These are phyloP conservation scores for Inga leiocalycina DNA, from an alignment of 306 rosid species.

Conservation along the genomic window DNA sequence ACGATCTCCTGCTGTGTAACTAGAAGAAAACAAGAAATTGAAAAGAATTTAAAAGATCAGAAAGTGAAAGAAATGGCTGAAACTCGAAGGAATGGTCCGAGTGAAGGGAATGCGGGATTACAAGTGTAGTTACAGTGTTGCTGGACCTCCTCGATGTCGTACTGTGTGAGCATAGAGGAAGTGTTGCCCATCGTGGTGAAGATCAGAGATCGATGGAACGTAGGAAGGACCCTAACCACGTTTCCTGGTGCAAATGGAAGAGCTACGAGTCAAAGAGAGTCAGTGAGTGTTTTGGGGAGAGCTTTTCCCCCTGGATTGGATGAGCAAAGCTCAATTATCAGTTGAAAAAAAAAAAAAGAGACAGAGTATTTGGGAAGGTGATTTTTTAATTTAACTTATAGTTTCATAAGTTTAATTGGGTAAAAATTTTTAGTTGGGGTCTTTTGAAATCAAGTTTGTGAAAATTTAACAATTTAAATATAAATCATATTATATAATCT, in stretches of 20 bases:
- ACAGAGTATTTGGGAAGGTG: no score
- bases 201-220: neutral
- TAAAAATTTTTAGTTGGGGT: no score
- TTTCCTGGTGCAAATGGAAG: neutral
- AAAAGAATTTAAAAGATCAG: neutral
- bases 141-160: slow-evolving; percentile 89
- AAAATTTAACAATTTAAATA: no score
- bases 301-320: no score
- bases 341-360: no score
- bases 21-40: neutral
- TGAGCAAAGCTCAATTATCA: no score
- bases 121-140: slow-evolving; percentile 62
- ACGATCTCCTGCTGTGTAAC: slow-evolving; percentile 87
- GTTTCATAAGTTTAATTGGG: no score
- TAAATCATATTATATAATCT: no score
- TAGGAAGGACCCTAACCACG: neutral
- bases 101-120: slow-evolving; percentile 18
- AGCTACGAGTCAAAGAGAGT: neutral
- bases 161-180: slow-evolving; percentile 85
- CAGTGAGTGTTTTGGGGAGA: no score
- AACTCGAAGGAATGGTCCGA: neutral
- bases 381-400: no score
- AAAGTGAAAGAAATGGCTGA: neutral
- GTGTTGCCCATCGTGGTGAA: slow-evolving; percentile 67
- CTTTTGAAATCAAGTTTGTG: no score